Evolutionary conservation across 441 rosid species (phyloP).

Genomic region (Caryocar brasiliense): DNA sequence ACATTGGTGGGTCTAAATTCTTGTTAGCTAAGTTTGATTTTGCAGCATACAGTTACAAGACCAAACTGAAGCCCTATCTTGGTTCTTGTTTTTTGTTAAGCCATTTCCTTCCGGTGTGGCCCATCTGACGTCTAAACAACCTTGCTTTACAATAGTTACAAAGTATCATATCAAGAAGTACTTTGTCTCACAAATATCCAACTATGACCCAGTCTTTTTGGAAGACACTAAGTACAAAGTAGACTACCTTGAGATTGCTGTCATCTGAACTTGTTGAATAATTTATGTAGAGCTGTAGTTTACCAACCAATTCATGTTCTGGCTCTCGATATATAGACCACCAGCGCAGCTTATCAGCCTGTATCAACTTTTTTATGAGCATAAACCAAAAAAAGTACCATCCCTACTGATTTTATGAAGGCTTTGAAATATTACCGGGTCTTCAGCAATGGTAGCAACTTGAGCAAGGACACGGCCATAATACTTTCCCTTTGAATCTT

Average conservation of each 20-base stretch:
- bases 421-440: constrained; percentile 39
- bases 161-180: no score
- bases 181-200: no score
- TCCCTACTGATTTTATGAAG: constrained; percentile 2
- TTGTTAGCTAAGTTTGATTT: no score
- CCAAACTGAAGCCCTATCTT: no score
- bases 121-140: no score
- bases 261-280: constrained; percentile 86
- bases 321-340: constrained; percentile 94
- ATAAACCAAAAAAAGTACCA: constrained; percentile 12
- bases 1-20: no score
- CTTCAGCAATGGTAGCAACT: constrained; percentile 77
- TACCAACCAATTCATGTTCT: constrained; percentile 85
- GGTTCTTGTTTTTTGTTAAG: no score
- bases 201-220: background rate
- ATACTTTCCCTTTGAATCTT: constrained; percentile 72
- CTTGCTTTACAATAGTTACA: background rate
- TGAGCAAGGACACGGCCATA: constrained; percentile 92
- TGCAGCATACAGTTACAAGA: no score
- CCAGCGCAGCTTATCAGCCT: constrained; percentile 92
- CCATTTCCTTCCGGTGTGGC: no score
- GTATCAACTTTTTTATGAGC: constrained; percentile 32
- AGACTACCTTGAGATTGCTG: constrained; percentile 65
- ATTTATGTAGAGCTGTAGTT: constrained; percentile 68
- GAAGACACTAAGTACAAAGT: background rate